Base-by-base conservation (phyloP, 768 basidiomycete genomes). In the Omphalotus guepiniiformis region DNA sequence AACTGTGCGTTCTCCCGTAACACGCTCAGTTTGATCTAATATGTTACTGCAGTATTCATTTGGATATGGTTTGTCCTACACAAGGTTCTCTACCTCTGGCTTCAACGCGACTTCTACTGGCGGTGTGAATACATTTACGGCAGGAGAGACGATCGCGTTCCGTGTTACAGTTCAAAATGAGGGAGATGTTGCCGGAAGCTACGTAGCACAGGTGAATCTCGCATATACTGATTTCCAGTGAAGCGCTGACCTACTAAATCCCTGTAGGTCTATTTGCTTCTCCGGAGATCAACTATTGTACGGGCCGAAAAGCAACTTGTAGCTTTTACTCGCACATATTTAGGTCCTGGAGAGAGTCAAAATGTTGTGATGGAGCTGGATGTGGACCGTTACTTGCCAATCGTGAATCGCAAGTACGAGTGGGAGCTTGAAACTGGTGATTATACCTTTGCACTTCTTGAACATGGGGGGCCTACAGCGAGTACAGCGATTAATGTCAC, bases 31-130 rank as follows among this genome's bases (percentile, higher is more conserved):
- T n/a, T 32, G 5, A 6, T 22, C 28, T 18, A 11, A 7, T 7
- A 18, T 4, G 12, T 35, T 22, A 32, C n/a, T 44, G 6, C 40
- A 58, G 56, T 58, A 61, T 38, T 55, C 52, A 25, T 61, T 61
- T 34, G 59, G 59, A 2, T 58, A 61, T 32, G 59, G 59, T 6
- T 54, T 58, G 52, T 57, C 57, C 4, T 61, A 58, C 50, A 57
- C 59, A 6, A 55, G 51, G 18, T 61, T 58, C 37, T 30, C 51
- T 3, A 28, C 41, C 5, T 16, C 48, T 21, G 46, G 36, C 8
- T 61, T 61, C 58, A 56, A 54, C 26, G 53, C 53, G 7, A 50
- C 49, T 16, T 53, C 53, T 22, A 47, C 54, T 7, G 26, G 15
- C 8, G 59, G 57, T 11, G 19, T 25, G 9, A 22, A 36, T 22